phyloP scores from a whole-genome alignment of 2,329 filamentous ascomycete species.

The Neospermospora avenae region DNA sequence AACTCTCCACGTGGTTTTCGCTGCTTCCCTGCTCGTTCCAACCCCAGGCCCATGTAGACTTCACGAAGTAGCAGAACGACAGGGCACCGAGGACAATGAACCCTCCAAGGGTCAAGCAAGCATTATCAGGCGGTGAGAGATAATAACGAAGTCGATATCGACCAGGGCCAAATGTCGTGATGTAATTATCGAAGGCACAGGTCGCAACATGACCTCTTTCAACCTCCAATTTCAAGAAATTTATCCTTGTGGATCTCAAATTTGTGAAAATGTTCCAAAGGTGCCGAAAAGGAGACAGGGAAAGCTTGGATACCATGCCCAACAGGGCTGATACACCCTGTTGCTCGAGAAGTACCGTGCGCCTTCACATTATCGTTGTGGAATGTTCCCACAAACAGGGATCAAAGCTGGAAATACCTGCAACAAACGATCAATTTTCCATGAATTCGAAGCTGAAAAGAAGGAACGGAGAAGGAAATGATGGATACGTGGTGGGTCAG shows the following conservation, averaged over 20 bases:
- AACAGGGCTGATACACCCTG: background rate
- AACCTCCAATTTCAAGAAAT: background rate
- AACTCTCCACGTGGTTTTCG: background rate
- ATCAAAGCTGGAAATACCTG: background rate
- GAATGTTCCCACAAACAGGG: background rate
- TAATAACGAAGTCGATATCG: too few relatives aligned
- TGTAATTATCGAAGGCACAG: background rate
- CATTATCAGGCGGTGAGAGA: slow-evolving; percentile 2
- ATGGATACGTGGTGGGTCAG: background rate
- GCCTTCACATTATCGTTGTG: too few relatives aligned
- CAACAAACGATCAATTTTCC: background rate
- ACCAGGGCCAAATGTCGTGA: background rate
- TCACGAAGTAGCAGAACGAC: background rate
- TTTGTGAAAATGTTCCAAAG: background rate
- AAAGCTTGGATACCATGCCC: background rate
- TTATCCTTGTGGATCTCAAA: background rate
- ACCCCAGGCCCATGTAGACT: background rate
- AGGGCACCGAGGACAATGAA: background rate
- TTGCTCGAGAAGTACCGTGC: too few relatives aligned
- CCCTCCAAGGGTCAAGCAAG: background rate
- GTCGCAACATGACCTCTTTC: background rate
- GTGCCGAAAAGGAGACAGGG: background rate
- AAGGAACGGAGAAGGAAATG: slow-evolving; percentile 2
- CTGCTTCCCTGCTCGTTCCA: background rate
- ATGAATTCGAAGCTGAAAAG: background rate